Evolutionary conservation across 768 basidiomycete species (phyloP), one percentile per base, ranked within the genome.

Genomic region (Gloeophyllum trabeum): DNA sequence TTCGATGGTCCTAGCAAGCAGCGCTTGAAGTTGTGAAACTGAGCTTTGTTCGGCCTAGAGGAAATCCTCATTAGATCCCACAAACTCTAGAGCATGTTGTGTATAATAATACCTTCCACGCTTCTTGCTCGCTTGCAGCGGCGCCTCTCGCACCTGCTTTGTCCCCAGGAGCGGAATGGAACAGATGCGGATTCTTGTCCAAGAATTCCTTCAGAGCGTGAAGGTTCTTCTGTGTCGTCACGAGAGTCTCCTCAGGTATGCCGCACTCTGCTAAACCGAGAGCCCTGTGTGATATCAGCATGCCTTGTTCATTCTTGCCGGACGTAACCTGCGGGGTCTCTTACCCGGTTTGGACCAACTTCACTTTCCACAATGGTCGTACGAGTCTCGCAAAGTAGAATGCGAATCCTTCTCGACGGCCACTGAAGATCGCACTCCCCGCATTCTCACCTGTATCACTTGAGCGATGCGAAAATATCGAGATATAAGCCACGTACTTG

Each of bases 1-100:
- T 60, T 99, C 96, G 39, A 97, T 87, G 4, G 89, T 81, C 54
- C 93, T 78, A 6, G 73, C 75, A 36, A 98, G 64, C 35, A 99
- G 72, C 16, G 71, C 62, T 37, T 79, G 70, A 5, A 94, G 63
- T 55, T 87, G 79, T n/a, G 70, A 65, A n/a, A 88, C 80, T 13
- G 90, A 91, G 39, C 59, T 70, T 55, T 88, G 82, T 56, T 94
- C 90, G 2, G 77, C 84, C 83, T 91, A 44, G 19, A 47, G 34
- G 41, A 46, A 24, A 39, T 44, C n/a, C n/a, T n/a, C n/a, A n/a
- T n/a, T n/a, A n/a, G n/a, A n/a, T n/a, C n/a, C n/a, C n/a, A n/a
- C n/a, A n/a, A n/a, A n/a, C n/a, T n/a, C n/a, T n/a, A n/a, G n/a
- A n/a, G n/a, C n/a, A n/a, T n/a, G n/a, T n/a, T n/a, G n/a, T n/a